Evolutionary conservation across 1,284 basidiomycete genomes (phyloP).

Genomic region (Erythrobasidium hasegawianum): DNA sequence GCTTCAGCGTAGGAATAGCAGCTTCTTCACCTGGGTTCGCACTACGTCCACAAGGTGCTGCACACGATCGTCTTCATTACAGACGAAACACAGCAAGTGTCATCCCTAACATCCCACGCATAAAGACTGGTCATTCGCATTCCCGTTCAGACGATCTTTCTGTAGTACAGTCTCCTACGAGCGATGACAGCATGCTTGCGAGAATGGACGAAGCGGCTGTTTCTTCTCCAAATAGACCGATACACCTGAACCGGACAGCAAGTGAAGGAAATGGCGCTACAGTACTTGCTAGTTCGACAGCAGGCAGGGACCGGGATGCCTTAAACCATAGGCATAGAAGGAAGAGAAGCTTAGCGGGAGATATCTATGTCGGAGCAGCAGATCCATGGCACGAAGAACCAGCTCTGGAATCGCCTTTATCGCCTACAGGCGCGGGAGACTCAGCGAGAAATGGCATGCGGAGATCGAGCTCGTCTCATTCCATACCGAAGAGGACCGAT

Average conservation of each 20-base stretch:
- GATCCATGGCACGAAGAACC: constrained; percentile 30
- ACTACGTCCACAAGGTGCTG: constrained; percentile 37
- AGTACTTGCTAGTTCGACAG: constrained; percentile 13
- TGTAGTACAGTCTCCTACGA: not conserved
- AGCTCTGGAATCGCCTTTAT: constrained; percentile 8
- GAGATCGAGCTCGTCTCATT: not conserved
- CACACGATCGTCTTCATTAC: constrained; percentile 3
- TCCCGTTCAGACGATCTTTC: constrained; percentile 28
- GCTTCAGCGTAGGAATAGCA: constrained; percentile 42
- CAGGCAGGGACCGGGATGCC: constrained; percentile 15
- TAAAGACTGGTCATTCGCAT: constrained; percentile 19
- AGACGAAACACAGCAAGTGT: constrained; percentile 18
- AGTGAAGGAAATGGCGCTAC: constrained; percentile 14
- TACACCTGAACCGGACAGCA: constrained; percentile 4
- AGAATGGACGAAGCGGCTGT: not conserved
- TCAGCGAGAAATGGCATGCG: not conserved
- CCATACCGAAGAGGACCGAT: not conserved
- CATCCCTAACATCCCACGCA: not conserved
- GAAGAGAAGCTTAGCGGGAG: constrained; percentile 28
- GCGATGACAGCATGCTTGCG: not conserved
- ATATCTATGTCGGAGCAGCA: constrained; percentile 26
- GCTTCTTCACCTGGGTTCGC: constrained; percentile 45
- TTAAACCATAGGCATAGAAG: constrained; percentile 22
- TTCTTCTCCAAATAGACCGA: constrained; percentile 2
- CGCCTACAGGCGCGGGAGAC: constrained; percentile 7